Evolutionary conservation across 2,329 filamentous ascomycete species (phyloP).

Genomic region (Colletotrichum sp.): DNA sequence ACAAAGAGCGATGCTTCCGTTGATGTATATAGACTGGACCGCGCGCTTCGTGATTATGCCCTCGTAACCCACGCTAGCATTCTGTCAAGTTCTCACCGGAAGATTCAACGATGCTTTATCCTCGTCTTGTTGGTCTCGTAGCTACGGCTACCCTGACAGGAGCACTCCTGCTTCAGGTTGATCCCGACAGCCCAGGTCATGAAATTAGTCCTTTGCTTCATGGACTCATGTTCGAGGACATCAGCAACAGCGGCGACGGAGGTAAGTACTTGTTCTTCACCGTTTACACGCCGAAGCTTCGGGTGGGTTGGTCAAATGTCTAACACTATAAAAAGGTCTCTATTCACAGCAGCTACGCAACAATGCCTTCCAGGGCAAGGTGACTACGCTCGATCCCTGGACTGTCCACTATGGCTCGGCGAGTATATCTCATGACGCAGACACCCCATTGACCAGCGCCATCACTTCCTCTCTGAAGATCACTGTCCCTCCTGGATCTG

Average conservation of each 20-base stretch:
- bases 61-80: not conserved
- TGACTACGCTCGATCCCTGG: not conserved
- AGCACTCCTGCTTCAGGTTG: not conserved
- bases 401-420: not conserved
- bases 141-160: not conserved
- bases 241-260: not conserved
- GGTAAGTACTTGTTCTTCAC: not conserved
- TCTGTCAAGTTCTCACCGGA: not conserved
- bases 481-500: not conserved
- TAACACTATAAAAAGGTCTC: not conserved
- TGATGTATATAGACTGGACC: rapidly evolving
- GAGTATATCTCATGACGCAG: not conserved
- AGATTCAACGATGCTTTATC: not conserved
- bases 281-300: rapidly evolving
- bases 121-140: not conserved
- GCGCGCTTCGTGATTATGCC: too few species aligned
- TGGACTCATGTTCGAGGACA: not conserved
- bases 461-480: not conserved
- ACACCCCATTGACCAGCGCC: not conserved
- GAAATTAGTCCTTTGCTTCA: not conserved
- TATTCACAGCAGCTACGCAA: not conserved
- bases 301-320: not conserved
- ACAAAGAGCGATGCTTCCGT: rapidly evolving
- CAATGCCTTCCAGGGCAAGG: not conserved
- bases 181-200: not conserved